Conservation (phyloP, 495 filamentous ascomycete species). For the Neurospora sp. region DNA sequence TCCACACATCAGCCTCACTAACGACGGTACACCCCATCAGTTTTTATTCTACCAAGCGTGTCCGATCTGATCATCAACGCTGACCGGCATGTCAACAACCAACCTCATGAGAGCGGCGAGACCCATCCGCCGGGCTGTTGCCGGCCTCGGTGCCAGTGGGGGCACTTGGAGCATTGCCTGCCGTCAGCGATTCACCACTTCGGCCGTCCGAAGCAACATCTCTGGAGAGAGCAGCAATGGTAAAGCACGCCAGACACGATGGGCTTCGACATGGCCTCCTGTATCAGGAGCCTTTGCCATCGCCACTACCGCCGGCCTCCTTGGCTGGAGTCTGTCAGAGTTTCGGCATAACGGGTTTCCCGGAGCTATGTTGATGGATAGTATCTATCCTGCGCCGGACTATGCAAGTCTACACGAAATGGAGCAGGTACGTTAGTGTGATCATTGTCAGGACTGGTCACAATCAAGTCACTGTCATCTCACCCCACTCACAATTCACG, state of each 20-base stretch:
- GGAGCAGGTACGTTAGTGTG: constrained; percentile 34
- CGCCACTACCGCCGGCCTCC: constrained; percentile 30
- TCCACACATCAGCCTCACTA: background rate
- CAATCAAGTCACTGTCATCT: background rate
- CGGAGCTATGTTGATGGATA: constrained; percentile 29
- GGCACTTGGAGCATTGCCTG: constrained; percentile 1
- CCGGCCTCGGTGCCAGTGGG: constrained; percentile 1
- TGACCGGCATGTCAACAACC: constrained; percentile 25
- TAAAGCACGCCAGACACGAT: background rate
- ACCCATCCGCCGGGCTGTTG: constrained; percentile 18
- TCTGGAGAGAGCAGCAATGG: constrained; percentile 2
- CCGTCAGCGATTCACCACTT: constrained; percentile 14
- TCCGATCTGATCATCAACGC: background rate
- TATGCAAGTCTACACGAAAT: constrained; percentile 43
- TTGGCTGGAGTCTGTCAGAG: constrained; percentile 31
- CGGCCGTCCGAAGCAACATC: constrained; percentile 10
- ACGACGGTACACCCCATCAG: background rate
- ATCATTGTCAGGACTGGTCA: background rate
- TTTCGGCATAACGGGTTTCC: constrained; percentile 16
- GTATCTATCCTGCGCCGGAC: constrained; percentile 24
- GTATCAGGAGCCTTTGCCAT: constrained; percentile 27
- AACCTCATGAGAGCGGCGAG: constrained; percentile 17
- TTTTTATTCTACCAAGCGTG: background rate
- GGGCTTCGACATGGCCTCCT: constrained; percentile 20
- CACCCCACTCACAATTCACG: background rate